Conservation (phyloP, 2,329 filamentous ascomycete species). For the Diplodia intermedia region DNA sequence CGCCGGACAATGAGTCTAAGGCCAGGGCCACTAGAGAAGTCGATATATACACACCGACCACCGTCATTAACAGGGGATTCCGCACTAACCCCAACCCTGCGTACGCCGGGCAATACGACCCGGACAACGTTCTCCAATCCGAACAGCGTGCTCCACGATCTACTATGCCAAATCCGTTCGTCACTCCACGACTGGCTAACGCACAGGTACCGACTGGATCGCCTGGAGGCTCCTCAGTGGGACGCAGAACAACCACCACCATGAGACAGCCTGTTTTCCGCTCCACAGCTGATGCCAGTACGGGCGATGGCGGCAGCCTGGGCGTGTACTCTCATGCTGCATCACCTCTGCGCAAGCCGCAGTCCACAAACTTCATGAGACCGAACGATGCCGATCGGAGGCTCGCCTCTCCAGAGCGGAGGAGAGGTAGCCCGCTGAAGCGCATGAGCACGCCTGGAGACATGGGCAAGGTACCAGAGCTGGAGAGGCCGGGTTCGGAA, state of each 20-base stretch:
- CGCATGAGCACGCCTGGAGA: conserved; percentile 48
- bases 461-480: conserved; percentile 17
- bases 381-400: conserved; percentile 40
- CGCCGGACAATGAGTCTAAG: conserved; percentile 51
- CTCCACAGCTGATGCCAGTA: conserved; percentile 47
- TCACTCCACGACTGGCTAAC: conserved; percentile 30
- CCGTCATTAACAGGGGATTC: conserved; percentile 76
- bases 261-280: conserved; percentile 55
- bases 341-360: conserved; percentile 83
- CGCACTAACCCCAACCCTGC: conserved; percentile 83
- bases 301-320: conserved; percentile 75
- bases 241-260: conserved; percentile 56
- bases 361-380: conserved; percentile 61
- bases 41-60: conserved; percentile 67
- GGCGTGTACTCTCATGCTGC: conserved; percentile 81
- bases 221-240: conserved; percentile 54
- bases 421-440: conserved; percentile 54
- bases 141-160: conserved; percentile 26
- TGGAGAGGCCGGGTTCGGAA: conserved; percentile 14
- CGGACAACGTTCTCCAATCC: conserved; percentile 58
- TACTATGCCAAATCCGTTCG: conserved; percentile 33
- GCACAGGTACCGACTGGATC: conserved; percentile 43
- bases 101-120: conserved; percentile 75
- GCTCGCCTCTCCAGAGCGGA: conserved; percentile 47
- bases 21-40: conserved; percentile 55